Conservation (phyloP, 805 yeast genomes). For the Ogataea parapolymorpha region DNA sequence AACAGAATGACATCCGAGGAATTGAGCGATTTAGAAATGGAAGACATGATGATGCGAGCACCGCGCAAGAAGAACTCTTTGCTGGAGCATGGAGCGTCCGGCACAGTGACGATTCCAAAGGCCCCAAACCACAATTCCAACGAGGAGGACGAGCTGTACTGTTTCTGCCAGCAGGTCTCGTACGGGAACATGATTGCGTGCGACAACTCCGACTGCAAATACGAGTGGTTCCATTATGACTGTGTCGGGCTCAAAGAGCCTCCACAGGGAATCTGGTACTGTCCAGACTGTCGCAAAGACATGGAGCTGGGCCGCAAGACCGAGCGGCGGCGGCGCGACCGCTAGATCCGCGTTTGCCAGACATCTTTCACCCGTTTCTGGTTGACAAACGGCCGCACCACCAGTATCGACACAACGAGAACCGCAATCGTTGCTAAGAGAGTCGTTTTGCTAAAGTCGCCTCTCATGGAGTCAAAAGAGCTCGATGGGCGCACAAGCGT, state of each 20-base stretch:
- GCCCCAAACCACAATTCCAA: constrained; percentile 35
- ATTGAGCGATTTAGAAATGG: constrained; percentile 19
- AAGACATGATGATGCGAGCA: constrained; percentile 14
- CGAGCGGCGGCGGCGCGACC: constrained; percentile 18
- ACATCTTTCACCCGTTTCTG: constrained; percentile 48
- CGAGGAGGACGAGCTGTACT: constrained; percentile 70
- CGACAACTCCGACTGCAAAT: constrained; percentile 57
- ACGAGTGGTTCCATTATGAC: constrained; percentile 62
- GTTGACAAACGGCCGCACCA: constrained; percentile 56
- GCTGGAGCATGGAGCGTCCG: constrained; percentile 28
- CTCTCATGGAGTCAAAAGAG: constrained; percentile 73
- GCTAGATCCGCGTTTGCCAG: constrained; percentile 39
- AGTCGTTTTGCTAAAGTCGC: constrained; percentile 63
- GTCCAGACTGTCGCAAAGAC: constrained; percentile 72
- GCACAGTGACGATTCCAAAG: constrained; percentile 26
- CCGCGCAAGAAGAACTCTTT: constrained; percentile 17
- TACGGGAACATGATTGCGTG: constrained; percentile 68
- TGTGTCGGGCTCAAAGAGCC: constrained; percentile 93
- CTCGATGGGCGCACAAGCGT: constrained; percentile 76
- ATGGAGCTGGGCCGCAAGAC: constrained; percentile 27
- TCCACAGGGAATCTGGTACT: constrained; percentile 94
- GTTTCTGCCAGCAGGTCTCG: constrained; percentile 91
- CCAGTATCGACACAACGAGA: constrained; percentile 43
- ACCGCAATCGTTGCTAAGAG: constrained; percentile 57
- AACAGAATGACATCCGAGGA: constrained; percentile 22